Percentiles rank a stretch among this genome's conserved stretches.
These are phyloP conservation scores for Medicago truncatula DNA, from an alignment of 306 rosid genomes.

Conservation along the genomic window MtrunA17r5.0-ANR NC_053043.1:44116501-44117000, in stretches of 20 bases:
- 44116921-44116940: background rate
- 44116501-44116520: no score
- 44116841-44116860: background rate
- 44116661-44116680: background rate
- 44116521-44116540: no score
- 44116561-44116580: no score
- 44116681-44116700: no score
- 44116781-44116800: background rate
- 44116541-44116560: no score
- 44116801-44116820: background rate
- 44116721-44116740: background rate
- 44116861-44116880: background rate
- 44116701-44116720: background rate
- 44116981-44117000: background rate
- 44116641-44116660: background rate
- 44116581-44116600: no score
- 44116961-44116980: background rate
- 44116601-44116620: no score
- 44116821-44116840: background rate
- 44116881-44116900: background rate
- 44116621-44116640: background rate
- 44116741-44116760: background rate
- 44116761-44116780: background rate
- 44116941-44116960: background rate
- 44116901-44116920: no score